Evolutionary conservation across 1,139 yeast species (phyloP).

Genomic region (Meyerozyma athensensis): DNA sequence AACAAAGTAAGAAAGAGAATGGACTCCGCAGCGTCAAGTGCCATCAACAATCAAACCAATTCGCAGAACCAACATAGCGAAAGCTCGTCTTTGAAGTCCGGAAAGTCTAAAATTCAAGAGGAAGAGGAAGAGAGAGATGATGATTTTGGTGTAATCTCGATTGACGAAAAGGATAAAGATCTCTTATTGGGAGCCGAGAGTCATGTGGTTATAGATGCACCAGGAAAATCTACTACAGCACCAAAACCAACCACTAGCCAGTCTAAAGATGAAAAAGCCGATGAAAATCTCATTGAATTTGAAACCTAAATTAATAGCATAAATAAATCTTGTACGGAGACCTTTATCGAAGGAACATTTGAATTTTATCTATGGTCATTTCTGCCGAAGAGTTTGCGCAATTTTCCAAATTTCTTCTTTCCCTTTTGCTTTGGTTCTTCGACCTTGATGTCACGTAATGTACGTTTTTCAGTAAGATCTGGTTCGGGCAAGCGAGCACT

Average conservation of each 20-base stretch:
- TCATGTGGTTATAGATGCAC: constrained; percentile 26
- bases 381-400: constrained; percentile 59
- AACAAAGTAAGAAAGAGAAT: constrained; percentile 80
- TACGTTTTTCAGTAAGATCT: background rate
- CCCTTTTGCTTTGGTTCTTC: constrained; percentile 30
- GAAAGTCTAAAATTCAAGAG: constrained; percentile 19
- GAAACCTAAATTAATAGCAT: constrained; percentile 10
- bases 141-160: constrained; percentile 43
- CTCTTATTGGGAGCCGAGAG: constrained; percentile 45
- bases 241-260: constrained; percentile 2
- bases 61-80: constrained; percentile 15
- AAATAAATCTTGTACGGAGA: background rate
- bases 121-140: constrained; percentile 48
- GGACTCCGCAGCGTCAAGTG: constrained; percentile 54
- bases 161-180: constrained; percentile 46
- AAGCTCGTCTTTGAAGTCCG: constrained; percentile 24
- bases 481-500: no score
- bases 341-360: background rate
- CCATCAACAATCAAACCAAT: constrained; percentile 11
- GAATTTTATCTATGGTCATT: constrained; percentile 3
- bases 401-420: constrained; percentile 47
- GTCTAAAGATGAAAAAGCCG: constrained; percentile 3
- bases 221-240: background rate
- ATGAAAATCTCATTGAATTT: constrained; percentile 17
- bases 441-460: constrained; percentile 5